Evolutionary conservation across 768 basidiomycete species (phyloP).

Genomic region (Tephrocybe sp.): DNA sequence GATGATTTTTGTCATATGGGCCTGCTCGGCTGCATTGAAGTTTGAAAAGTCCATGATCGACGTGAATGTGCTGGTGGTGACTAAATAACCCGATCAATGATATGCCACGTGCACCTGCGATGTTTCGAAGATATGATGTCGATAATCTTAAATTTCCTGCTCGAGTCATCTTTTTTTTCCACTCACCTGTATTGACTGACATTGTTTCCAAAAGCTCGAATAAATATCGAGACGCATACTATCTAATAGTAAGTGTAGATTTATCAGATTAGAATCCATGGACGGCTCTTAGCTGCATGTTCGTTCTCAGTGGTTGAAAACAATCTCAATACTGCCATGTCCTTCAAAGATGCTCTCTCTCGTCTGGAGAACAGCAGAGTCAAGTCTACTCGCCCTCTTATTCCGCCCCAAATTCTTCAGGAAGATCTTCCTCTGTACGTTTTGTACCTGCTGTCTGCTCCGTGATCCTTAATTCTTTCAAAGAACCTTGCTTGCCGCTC

Average conservation of each 20-base stretch:
- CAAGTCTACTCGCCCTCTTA: slow-evolving; percentile 82
- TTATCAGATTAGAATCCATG: neutral
- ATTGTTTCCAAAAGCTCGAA: neutral
- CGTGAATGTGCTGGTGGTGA: slow-evolving; percentile 8
- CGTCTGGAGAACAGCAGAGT: slow-evolving; percentile 89
- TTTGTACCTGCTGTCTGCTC: slow-evolving; percentile 5
- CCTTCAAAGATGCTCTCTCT: slow-evolving; percentile 76
- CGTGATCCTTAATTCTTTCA: slow-evolving; percentile 6
- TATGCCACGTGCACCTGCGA: slow-evolving; percentile 3
- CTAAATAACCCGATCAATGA: slow-evolving; percentile 6
- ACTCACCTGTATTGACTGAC: neutral
- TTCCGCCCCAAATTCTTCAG: slow-evolving; percentile 92
- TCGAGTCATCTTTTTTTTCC: neutral
- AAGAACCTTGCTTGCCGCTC: slow-evolving; percentile 77
- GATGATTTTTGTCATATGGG: slow-evolving; percentile 92
- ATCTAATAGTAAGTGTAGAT: slow-evolving; percentile 8
- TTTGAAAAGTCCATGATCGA: slow-evolving; percentile 84
- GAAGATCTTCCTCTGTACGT: slow-evolving; percentile 89
- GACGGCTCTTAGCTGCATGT: neutral
- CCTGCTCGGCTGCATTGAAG: slow-evolving; percentile 89
- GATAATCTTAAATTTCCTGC: neutral
- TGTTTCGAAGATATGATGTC: neutral
- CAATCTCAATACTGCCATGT: slow-evolving; percentile 58
- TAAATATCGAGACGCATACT: neutral
- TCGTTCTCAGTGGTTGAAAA: slow-evolving; percentile 39